These are phyloP conservation scores for Zanthoxylum bungeanum DNA, from an alignment of 345 rosid species.

Conservation along the genomic window DNA sequence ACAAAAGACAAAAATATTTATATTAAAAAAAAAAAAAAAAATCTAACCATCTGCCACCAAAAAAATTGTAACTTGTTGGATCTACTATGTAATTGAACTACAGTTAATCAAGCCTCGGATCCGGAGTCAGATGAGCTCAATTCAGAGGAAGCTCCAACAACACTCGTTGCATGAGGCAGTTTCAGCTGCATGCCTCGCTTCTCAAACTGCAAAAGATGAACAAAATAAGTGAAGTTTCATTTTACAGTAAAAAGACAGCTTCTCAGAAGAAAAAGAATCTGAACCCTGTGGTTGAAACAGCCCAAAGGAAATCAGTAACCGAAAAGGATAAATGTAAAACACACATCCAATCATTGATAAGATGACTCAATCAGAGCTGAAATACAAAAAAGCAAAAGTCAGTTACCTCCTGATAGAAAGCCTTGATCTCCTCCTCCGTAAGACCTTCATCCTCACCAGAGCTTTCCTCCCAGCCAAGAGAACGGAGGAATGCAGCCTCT, in stretches of 20 bases:
- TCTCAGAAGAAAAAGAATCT: not conserved
- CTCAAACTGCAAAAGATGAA: conserved; percentile 40
- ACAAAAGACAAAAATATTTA: conserved; percentile 8
- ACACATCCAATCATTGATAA: too few species aligned
- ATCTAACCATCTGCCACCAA: conserved; percentile 47
- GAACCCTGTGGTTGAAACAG: not conserved
- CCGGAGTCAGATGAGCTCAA: conserved; percentile 43
- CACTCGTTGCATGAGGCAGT: conserved; percentile 31
- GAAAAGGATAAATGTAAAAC: too few species aligned
- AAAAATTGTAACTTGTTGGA: conserved; percentile 34
- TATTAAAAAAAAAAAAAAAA: conserved; percentile 21
- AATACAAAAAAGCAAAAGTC: not conserved
- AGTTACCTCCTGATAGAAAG: conserved; percentile 64
- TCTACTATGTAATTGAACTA: conserved; percentile 19
- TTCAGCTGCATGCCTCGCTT: conserved; percentile 41
- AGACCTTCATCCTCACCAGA: conserved; percentile 78
- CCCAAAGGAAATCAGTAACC: too few species aligned
- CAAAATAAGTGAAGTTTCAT: not conserved
- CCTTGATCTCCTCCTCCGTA: conserved; percentile 79
- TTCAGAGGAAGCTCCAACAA: conserved; percentile 35
- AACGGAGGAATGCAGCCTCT: conserved; percentile 76
- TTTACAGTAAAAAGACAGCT: not conserved
- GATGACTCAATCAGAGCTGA: not conserved
- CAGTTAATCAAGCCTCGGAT: conserved; percentile 34
- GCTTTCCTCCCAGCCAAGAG: conserved; percentile 95